Percentiles rank a stretch among this genome's conserved stretches.
Evolutionary conservation across 257 asterid genomes (phyloP).

Genomic region (Capsicum rhomboideum): DNA sequence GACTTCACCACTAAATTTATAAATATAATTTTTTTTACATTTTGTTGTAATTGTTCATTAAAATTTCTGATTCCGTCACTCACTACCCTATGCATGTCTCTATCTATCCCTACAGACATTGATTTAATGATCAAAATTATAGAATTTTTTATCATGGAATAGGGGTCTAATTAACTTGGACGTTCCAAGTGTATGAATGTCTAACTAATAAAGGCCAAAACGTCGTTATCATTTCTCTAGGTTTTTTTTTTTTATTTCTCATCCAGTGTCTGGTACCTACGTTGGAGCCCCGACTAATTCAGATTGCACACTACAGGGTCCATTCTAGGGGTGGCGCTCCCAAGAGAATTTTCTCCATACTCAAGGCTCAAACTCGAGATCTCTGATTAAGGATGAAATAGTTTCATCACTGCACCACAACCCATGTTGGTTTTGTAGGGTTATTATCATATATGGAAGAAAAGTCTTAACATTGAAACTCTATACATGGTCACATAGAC

Average conservation of each 20-base stretch:
- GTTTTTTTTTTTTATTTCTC: too few species aligned
- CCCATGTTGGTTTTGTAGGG: too few species aligned
- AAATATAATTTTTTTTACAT: not conserved
- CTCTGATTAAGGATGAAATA: too few species aligned
- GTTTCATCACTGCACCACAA: too few species aligned
- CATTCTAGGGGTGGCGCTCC: too few species aligned
- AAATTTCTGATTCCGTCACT: not conserved
- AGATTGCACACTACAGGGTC: too few species aligned
- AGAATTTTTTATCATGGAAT: not conserved
- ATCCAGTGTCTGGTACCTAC: too few species aligned
- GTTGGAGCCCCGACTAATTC: too few species aligned
- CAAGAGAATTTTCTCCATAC: too few species aligned
- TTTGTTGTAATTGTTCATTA: not conserved
- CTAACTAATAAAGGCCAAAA: not conserved
- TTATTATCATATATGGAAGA: not conserved
- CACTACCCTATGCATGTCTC: not conserved
- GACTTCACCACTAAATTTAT: too few species aligned
- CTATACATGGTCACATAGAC: not conserved
- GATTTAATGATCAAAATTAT: not conserved
- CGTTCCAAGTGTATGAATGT: not conserved
- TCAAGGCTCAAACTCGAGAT: too few species aligned
- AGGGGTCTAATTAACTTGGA: not conserved
- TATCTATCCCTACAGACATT: not conserved
- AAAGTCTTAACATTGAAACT: not conserved
- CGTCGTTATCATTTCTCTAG: not conserved